phyloP scores from a whole-genome alignment of 2,329 filamentous ascomycete genomes.

The Penicillium sp. region DNA sequence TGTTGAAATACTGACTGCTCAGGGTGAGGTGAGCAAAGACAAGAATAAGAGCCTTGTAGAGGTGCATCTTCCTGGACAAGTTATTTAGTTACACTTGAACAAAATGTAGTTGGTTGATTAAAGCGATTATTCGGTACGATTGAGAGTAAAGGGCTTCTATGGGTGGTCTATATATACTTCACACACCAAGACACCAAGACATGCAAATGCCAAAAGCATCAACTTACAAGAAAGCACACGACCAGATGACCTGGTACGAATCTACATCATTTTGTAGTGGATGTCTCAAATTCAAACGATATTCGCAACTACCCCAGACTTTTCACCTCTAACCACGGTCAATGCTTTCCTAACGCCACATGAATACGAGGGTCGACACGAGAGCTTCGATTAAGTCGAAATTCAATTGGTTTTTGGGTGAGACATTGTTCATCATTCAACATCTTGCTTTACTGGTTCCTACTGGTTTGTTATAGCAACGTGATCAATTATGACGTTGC shows the following conservation, averaged over 20 bases:
- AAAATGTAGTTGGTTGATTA: background rate
- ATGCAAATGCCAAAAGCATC: background rate
- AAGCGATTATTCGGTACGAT: no score
- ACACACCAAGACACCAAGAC: background rate
- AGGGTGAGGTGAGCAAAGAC: constrained; percentile 5
- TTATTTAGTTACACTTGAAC: background rate
- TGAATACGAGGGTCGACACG: constrained; percentile 12
- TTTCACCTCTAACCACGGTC: background rate
- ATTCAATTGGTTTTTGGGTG: constrained; percentile 8
- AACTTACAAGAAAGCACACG: background rate
- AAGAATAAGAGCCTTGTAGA: background rate
- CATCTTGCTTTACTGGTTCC: background rate
- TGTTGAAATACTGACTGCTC: constrained; percentile 1
- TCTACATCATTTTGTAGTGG: background rate
- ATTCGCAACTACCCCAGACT: constrained; percentile 1
- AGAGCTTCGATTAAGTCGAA: background rate
- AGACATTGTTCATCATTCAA: constrained; percentile 8
- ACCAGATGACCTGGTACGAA: constrained; percentile 10
- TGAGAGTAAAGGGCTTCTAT: background rate
- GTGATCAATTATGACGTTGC: background rate
- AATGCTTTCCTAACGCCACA: background rate
- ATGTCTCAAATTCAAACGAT: background rate
- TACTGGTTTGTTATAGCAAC: background rate
- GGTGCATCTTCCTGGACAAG: background rate
- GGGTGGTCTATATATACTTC: background rate